These are phyloP conservation scores for Aphanocladium album DNA, from an alignment of 2,329 filamentous ascomycete species.

Conservation along the genomic window DNA sequence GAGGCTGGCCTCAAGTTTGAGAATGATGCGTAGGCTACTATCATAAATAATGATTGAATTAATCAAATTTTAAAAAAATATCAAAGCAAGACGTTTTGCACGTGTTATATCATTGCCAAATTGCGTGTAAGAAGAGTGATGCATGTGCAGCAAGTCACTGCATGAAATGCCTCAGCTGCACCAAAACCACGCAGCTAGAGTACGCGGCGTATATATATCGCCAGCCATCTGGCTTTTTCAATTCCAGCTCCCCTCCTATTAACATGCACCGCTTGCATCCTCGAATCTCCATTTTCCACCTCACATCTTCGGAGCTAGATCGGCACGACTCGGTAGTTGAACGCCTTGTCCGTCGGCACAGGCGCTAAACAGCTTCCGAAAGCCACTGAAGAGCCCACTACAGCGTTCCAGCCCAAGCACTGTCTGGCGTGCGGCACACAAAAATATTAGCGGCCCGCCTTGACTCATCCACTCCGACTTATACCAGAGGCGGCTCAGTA, in stretches of 20 bases:
- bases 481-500: not conserved
- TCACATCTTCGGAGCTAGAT: slow-evolving; percentile 11
- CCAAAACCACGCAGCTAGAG: not conserved
- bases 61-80: too few relatives aligned
- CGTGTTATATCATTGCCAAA: too few relatives aligned
- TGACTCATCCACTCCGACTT: slow-evolving; percentile 10
- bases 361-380: not conserved
- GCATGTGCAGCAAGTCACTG: not conserved
- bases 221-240: not conserved
- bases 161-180: not conserved
- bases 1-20: slow-evolving; percentile 72
- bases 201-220: not conserved
- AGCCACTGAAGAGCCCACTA: not conserved
- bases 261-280: not conserved
- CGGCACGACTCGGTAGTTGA: slow-evolving; percentile 9
- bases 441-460: slow-evolving; percentile 3
- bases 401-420: not conserved
- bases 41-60: not conserved
- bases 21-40: slow-evolving; percentile 37
- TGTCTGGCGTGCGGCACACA: not conserved
- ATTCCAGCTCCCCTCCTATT: too few relatives aligned
- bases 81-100: too few relatives aligned
- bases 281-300: not conserved
- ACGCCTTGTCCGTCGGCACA: not conserved
- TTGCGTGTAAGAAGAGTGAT: not conserved